Evolutionary conservation across 1,139 yeast species (phyloP).

Genomic region (Scheffersomyces quercinus): DNA sequence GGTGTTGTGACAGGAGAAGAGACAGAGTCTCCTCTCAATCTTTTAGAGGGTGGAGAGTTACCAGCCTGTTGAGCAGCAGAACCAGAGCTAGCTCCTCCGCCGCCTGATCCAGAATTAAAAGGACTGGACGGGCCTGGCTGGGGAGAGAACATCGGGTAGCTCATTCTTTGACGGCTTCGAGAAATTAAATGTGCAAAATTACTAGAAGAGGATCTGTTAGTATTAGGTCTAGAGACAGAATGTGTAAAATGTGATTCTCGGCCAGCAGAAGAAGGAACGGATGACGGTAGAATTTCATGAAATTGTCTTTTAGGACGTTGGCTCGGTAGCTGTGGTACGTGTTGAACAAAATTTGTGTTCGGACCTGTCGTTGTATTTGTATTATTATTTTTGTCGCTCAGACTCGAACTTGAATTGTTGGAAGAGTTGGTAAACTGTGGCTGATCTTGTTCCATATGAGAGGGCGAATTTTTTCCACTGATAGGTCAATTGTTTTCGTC

Average conservation of each 20-base stretch:
- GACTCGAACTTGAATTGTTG: neutral
- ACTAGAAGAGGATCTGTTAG: neutral
- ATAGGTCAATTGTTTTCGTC: too few species aligned
- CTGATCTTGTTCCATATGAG: constrained; percentile 13
- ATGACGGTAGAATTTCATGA: too few species aligned
- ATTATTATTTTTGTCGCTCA: constrained; percentile 2
- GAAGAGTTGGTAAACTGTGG: constrained; percentile 15
- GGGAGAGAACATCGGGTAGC: constrained; percentile 14
- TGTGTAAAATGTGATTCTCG: too few species aligned
- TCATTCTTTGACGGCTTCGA: neutral
- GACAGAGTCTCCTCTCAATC: neutral
- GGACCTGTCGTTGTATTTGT: constrained; percentile 2
- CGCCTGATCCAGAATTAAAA: constrained; percentile 2
- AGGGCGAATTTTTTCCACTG: neutral
- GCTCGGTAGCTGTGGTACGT: neutral
- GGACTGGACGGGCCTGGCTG: constrained; percentile 16
- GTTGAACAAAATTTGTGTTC: constrained; percentile 2
- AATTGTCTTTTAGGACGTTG: neutral
- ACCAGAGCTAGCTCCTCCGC: neutral
- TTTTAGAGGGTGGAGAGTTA: neutral
- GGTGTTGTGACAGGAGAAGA: neutral
- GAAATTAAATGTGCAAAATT: neutral
- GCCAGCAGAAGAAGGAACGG: neutral
- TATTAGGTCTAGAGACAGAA: neutral
- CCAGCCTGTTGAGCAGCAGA: neutral